Base-by-base conservation (phyloP, 2,329 filamentous ascomycete species). In the Ophioceras dolichostomum region DNA sequence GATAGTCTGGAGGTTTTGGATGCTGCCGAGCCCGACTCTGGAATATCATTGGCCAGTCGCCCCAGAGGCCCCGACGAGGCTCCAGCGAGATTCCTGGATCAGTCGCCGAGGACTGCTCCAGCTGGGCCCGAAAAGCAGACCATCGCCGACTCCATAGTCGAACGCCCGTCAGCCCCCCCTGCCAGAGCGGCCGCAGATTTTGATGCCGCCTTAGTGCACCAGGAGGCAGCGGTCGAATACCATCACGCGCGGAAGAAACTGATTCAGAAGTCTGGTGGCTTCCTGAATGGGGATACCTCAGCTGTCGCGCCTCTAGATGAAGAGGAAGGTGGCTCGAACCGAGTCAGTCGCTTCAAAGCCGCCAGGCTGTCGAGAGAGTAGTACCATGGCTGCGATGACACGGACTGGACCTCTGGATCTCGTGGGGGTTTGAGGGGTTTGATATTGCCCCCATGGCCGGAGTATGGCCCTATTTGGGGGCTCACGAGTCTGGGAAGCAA, bases 181-280 rank as follows among this genome's bases (percentile, higher is more conserved):
- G 45, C 53, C 7, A 50, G 43, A 30, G 57, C 59, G 42, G 73
- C 75, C 0, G 73, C 83, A 46, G 79, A 83, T 45, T 65, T 89
- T 28, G 82, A 94, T 47, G 74, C 82, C 5, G 67, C 76, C 16
- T 62, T 88, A 21, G 65, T 89, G 36, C 72, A 82, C 37, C 77
- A 83, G 43, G 82, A 94, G 55, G 77, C 94, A 12, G 79, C 83
- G 7, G 73, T 76, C 27, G 83, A 93, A 52, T 94, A 94, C 56
- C 82, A 94, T 55, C 77, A 75, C 32, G 68, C 84, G 56, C 80
- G 89, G 16, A 94, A 88, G 53, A 75, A 73, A 49, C 79, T 93
- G 58, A 87, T 95, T 38, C 76, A 86, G 47, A 73, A 78, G 47
- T 76, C 91, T 48, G 87, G 87, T 36, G 87, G 87, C 3, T 94